Conservation (phyloP, 2,329 filamentous ascomycete species). For the Apiospora pterosperma region DNA sequence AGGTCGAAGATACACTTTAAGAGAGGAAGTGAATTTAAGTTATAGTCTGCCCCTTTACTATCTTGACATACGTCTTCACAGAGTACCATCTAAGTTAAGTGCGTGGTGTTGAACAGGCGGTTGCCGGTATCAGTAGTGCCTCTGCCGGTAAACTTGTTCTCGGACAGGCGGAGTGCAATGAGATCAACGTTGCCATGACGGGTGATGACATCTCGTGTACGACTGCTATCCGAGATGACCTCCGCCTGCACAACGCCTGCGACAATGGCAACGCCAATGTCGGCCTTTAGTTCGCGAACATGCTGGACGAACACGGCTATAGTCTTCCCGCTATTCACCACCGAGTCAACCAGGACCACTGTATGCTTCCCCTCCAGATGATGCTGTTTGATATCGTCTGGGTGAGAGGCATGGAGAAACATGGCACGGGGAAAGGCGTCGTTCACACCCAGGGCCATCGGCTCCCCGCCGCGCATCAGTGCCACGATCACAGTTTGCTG, state of each 20-base stretch:
- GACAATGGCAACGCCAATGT: constrained; percentile 48
- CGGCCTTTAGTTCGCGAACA: constrained; percentile 35
- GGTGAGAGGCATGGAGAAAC: constrained; percentile 43
- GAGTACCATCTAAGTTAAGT: no score
- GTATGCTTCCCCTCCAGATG: constrained; percentile 37
- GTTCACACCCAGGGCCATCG: constrained; percentile 57
- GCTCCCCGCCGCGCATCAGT: constrained; percentile 61
- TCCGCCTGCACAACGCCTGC: constrained; percentile 50
- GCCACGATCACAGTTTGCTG: constrained; percentile 49
- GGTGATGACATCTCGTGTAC: constrained; percentile 7
- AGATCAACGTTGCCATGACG: constrained; percentile 33
- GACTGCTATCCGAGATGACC: constrained; percentile 12
- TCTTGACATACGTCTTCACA: no score
- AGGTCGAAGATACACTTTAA: no score
- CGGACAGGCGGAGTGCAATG: constrained; percentile 51
- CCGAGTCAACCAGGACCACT: constrained; percentile 56
- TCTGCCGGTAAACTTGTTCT: constrained; percentile 52
- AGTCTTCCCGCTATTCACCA: constrained; percentile 54
- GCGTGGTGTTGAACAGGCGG: constrained; percentile 55
- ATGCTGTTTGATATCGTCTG: constrained; percentile 36
- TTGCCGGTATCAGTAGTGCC: constrained; percentile 56
- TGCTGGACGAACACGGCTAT: constrained; percentile 44
- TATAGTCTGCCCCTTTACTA: no score
- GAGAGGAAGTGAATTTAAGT: no score
- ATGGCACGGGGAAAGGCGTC: constrained; percentile 48